phyloP scores from a whole-genome alignment of 2,329 filamentous ascomycete genomes.

The Bipolaris zeicola region DNA sequence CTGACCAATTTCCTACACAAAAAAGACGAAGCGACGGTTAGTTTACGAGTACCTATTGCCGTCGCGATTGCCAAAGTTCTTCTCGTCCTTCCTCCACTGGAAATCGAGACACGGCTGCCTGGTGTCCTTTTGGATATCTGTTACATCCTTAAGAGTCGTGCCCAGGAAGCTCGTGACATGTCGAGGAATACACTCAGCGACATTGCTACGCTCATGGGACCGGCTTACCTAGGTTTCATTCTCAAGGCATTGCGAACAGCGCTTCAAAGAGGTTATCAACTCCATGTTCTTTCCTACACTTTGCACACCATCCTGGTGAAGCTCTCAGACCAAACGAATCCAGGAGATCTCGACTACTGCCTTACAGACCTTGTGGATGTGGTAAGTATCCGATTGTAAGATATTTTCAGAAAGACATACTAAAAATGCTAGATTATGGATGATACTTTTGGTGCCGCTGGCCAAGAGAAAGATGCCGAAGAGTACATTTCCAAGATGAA shows the following conservation, averaged over 20 bases:
- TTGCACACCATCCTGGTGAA: constrained; percentile 87
- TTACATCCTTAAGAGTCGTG: constrained; percentile 87
- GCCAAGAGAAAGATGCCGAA: constrained; percentile 95
- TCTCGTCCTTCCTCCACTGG: constrained; percentile 73
- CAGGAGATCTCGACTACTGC: constrained; percentile 90
- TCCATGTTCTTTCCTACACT: constrained; percentile 94
- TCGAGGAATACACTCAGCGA: constrained; percentile 85
- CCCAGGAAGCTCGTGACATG: constrained; percentile 87
- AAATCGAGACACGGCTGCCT: constrained; percentile 76
- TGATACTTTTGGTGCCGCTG: constrained; percentile 90
- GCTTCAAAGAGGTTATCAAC: constrained; percentile 83
- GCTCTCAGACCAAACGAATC: constrained; percentile 71
- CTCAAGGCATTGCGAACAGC: constrained; percentile 86
- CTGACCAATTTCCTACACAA: constrained; percentile 86
- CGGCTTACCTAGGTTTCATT: constrained; percentile 87
- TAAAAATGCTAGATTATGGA: constrained; percentile 71
- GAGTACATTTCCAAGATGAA: constrained; percentile 96
- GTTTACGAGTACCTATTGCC: constrained; percentile 86
- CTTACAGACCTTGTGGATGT: constrained; percentile 77
- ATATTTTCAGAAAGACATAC: not conserved
- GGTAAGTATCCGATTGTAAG: constrained; percentile 35
- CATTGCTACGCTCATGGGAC: constrained; percentile 79
- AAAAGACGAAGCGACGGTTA: constrained; percentile 94
- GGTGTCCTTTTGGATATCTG: constrained; percentile 89
- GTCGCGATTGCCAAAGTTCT: constrained; percentile 88